These are phyloP conservation scores for Solanum boliviense DNA, from an alignment of 257 asterid genomes.

Conservation along the genomic window DNA sequence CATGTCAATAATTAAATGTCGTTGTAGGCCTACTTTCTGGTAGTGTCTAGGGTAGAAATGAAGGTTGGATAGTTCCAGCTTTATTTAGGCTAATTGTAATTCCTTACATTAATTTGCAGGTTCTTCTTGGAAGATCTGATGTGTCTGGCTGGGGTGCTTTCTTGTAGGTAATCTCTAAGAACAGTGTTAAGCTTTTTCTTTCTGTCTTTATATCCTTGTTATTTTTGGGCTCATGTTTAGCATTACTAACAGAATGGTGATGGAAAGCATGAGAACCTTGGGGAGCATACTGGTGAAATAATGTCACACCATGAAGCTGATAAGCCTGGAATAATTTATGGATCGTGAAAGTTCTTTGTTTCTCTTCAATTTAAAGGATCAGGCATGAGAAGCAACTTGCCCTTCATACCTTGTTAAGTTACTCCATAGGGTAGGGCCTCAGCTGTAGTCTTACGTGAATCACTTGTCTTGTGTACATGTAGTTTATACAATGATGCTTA, in stretches of 20 bases:
- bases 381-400: constrained; percentile 18
- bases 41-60: neutral
- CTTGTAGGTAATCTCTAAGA: constrained; percentile 58
- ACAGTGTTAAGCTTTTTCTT: neutral
- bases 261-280: constrained; percentile 56
- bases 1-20: neutral
- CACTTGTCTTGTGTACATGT: constrained; percentile 8
- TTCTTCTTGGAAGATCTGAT: constrained; percentile 85
- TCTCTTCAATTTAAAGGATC: constrained; percentile 57
- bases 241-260: constrained; percentile 45
- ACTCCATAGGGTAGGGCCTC: neutral
- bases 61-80: neutral
- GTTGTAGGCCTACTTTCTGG: neutral
- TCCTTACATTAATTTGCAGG: constrained; percentile 29
- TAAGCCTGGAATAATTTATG: constrained; percentile 74
- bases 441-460: neutral
- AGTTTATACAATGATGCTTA: constrained; percentile 93
- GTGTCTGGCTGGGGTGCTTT: constrained; percentile 99
- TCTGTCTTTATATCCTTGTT: neutral
- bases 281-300: constrained; percentile 67
- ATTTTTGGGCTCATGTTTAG: neutral
- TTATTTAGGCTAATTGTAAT: neutral
- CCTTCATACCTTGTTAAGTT: neutral
- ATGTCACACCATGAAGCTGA: constrained; percentile 73
- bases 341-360: constrained; percentile 60